Evolutionary conservation across 306 rosid genomes (phyloP).

Genomic region (Medicago lupulina): DNA sequence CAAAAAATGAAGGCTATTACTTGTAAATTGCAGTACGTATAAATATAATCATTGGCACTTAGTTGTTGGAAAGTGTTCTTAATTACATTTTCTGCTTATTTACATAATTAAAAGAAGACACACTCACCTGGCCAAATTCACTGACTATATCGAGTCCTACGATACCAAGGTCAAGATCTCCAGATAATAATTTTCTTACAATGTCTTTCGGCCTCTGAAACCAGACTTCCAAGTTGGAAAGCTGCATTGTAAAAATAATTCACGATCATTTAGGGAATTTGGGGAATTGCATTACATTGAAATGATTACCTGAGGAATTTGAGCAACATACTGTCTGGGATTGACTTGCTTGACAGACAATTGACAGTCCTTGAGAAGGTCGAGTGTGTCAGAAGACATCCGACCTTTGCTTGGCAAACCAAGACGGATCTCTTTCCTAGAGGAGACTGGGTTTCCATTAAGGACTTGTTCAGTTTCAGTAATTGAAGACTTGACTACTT

Average conservation of each 20-base stretch:
- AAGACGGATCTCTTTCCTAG: constrained; percentile 68
- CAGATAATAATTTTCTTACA: constrained; percentile 77
- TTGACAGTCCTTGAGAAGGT: constrained; percentile 94
- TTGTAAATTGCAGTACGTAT: no score
- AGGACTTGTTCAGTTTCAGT: no score
- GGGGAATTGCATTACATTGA: no score
- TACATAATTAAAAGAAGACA: neutral
- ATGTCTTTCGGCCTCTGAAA: constrained; percentile 90
- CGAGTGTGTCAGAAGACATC: constrained; percentile 80
- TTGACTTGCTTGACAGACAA: constrained; percentile 86
- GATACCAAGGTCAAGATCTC: constrained; percentile 93
- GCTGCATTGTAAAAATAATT: no score
- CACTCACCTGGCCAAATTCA: constrained; percentile 67
- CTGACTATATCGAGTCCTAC: constrained; percentile 81
- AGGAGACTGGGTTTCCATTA: no score
- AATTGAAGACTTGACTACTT: no score
- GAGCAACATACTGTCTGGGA: constrained; percentile 91
- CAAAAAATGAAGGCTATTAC: no score
- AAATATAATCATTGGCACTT: no score
- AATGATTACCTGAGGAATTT: constrained; percentile 70
- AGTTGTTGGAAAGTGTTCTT: no score
- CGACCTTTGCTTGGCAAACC: constrained; percentile 95
- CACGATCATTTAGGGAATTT: no score
- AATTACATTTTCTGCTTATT: no score
- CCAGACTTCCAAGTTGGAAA: constrained; percentile 87